Conservation (phyloP, 768 basidiomycete species). For the Phanerochaete sordida region DNA sequence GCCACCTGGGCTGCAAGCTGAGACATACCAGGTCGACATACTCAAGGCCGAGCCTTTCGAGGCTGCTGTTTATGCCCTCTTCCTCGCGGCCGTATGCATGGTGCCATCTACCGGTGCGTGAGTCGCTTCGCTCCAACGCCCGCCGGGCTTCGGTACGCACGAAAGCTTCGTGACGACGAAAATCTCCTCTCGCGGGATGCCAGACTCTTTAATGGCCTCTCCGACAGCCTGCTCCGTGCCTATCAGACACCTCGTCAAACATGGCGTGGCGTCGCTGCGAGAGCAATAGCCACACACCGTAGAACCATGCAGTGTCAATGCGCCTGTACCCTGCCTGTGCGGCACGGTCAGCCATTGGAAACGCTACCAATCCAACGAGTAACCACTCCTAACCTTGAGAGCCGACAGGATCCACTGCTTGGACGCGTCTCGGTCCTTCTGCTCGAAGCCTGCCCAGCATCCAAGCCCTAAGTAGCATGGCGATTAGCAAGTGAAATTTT, state of each 20-base stretch:
- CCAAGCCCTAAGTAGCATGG: conserved; percentile 31
- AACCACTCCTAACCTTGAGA: conserved; percentile 28
- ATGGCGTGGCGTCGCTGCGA: neutral
- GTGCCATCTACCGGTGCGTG: conserved; percentile 28
- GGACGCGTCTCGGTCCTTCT: conserved; percentile 30
- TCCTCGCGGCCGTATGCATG: conserved; percentile 28
- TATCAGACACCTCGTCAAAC: conserved; percentile 2
- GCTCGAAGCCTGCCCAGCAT: conserved; percentile 33
- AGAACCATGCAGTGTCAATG: conserved; percentile 29
- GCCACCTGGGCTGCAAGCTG: no score
- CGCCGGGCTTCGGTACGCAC: conserved; percentile 4
- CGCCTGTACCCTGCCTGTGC: conserved; percentile 23
- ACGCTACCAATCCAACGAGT: neutral
- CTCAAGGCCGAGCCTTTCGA: conserved; percentile 25
- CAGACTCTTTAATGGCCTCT: conserved; percentile 38
- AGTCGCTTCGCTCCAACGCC: neutral
- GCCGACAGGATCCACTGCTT: conserved; percentile 39
- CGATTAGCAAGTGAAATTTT: neutral
- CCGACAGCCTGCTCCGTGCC: conserved; percentile 23
- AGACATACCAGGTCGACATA: conserved; percentile 27
- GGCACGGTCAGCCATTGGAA: neutral
- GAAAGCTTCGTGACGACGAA: conserved; percentile 63
- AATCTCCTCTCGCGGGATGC: conserved; percentile 59
- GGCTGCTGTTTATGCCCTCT: conserved; percentile 26
- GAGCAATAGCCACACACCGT: no score